phyloP scores from a whole-genome alignment of 129 eudicot species.

The Flaveria sonorensis region DNA sequence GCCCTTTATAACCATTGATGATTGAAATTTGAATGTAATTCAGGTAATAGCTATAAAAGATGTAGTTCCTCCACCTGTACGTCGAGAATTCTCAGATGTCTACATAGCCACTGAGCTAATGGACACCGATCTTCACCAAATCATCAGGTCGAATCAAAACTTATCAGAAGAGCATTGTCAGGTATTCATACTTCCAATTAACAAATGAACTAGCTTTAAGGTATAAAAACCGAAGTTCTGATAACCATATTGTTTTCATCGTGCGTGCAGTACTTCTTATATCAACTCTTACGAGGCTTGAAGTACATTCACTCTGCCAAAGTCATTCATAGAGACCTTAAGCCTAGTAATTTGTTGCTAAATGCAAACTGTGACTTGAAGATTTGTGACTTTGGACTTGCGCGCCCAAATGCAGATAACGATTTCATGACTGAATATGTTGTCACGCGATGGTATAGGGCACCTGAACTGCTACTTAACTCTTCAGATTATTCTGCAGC shows the following conservation, averaged over 20 bases:
- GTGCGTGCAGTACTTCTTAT: slow-evolving; percentile 77
- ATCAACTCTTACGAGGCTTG: slow-evolving; percentile 80
- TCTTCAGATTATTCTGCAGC: slow-evolving; percentile 82
- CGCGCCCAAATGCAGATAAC: slow-evolving; percentile 69
- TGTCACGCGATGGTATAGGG: slow-evolving; percentile 91
- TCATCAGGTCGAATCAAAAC: slow-evolving; percentile 80
- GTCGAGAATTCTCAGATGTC: slow-evolving; percentile 73
- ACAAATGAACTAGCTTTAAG: background rate
- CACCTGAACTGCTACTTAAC: slow-evolving; percentile 79
- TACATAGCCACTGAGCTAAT: slow-evolving; percentile 80
- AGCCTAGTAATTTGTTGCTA: slow-evolving; percentile 78
- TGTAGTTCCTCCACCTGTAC: slow-evolving; percentile 79
- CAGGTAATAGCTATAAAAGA: slow-evolving; percentile 73
- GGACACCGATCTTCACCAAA: slow-evolving; percentile 98
- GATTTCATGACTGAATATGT: slow-evolving; percentile 94
- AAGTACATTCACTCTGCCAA: slow-evolving; percentile 89
- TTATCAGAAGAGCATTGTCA: slow-evolving; percentile 91
- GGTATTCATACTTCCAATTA: slow-evolving; percentile 33
- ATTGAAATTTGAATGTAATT: slow-evolving; percentile 8
- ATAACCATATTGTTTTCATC: background rate
- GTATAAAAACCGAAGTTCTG: slow-evolving; percentile 11
- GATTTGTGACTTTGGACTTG: slow-evolving; percentile 92
- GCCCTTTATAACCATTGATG: background rate
- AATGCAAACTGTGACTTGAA: slow-evolving; percentile 90
- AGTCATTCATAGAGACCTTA: slow-evolving; percentile 81